Percentiles rank a stretch among this genome's conserved stretches.
These are phyloP conservation scores for Encephalitozoon romaleae DNA, from an alignment of 371 early-diverging fungal genomes.

Conservation along the genomic window DNA sequence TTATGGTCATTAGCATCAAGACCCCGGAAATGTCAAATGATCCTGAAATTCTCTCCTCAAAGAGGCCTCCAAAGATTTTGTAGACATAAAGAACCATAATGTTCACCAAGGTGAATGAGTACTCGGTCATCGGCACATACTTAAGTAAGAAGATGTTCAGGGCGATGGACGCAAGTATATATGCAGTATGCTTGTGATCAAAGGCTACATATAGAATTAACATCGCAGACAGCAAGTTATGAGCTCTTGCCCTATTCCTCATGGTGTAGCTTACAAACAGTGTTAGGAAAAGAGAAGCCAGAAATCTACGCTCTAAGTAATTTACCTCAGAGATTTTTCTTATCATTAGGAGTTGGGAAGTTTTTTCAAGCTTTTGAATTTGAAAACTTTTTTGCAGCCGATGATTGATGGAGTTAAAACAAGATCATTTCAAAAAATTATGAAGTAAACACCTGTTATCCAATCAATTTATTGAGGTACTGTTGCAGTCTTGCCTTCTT, in stretches of 20 bases:
- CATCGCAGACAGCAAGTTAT: background rate
- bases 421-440: background rate
- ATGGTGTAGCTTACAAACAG: background rate
- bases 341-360: background rate
- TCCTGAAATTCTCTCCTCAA: constrained; percentile 26
- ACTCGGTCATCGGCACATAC: background rate
- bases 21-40: constrained; percentile 46
- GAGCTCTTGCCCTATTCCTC: background rate
- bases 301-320: background rate
- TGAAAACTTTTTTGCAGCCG: background rate
- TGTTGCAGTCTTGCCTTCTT: background rate
- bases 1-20: constrained; percentile 46
- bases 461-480: background rate
- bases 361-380: background rate
- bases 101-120: constrained; percentile 21
- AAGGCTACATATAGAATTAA: constrained; percentile 36
- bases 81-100: constrained; percentile 32
- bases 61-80: constrained; percentile 17
- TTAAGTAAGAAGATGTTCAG: constrained; percentile 11
- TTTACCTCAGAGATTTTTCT: background rate
- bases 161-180: constrained; percentile 4
- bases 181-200: constrained; percentile 14
- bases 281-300: background rate
- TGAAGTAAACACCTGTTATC: background rate
- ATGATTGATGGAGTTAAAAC: background rate